These are phyloP conservation scores for Arabidopsis lyrata DNA, from an alignment of 441 rosid genomes.

Conservation along the genomic window DNA sequence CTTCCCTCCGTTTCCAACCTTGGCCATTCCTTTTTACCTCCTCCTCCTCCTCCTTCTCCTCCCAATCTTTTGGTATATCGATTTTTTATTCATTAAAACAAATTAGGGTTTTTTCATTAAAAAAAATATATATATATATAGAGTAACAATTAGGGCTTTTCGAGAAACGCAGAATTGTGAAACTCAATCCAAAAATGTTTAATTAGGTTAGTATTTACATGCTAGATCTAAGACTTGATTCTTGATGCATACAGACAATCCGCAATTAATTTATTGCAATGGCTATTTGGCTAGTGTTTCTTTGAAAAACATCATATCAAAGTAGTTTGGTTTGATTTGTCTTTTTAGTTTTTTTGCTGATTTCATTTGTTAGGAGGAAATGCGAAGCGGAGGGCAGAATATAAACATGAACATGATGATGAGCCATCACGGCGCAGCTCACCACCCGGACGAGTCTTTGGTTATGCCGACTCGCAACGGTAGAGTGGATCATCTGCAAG, in stretches of 20 bases:
- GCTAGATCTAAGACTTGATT: constrained; percentile 8
- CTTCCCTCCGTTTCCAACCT: constrained; percentile 55
- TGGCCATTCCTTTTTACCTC: constrained; percentile 50
- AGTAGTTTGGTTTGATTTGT: constrained; percentile 17
- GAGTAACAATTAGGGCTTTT: constrained; percentile 13
- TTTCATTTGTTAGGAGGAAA: constrained; percentile 60
- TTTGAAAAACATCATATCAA: constrained; percentile 2
- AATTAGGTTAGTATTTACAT: constrained; percentile 13
- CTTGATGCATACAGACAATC: not conserved
- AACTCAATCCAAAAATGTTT: constrained; percentile 12
- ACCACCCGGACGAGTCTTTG: constrained; percentile 39
- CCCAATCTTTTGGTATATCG: constrained; percentile 66
- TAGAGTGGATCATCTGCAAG: constrained; percentile 38
- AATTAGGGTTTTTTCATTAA: not conserved
- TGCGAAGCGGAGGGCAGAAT: constrained; percentile 48
- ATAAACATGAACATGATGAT: constrained; percentile 60
- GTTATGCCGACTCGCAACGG: constrained; percentile 36
- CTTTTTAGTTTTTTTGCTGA: not conserved
- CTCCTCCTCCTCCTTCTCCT: constrained; percentile 50
- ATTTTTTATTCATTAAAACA: not conserved
- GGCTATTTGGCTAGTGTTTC: constrained; percentile 14
- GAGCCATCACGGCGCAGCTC: constrained; percentile 32
- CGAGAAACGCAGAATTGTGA: constrained; percentile 2
- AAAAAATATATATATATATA: too few species aligned
- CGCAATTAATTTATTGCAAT: not conserved